A percentile compares a stretch with the other conserved stretches of the same genome.
Conservation (phyloP, 2,329 filamentous ascomycete genomes). For the Cladosporium sp. region DNA sequence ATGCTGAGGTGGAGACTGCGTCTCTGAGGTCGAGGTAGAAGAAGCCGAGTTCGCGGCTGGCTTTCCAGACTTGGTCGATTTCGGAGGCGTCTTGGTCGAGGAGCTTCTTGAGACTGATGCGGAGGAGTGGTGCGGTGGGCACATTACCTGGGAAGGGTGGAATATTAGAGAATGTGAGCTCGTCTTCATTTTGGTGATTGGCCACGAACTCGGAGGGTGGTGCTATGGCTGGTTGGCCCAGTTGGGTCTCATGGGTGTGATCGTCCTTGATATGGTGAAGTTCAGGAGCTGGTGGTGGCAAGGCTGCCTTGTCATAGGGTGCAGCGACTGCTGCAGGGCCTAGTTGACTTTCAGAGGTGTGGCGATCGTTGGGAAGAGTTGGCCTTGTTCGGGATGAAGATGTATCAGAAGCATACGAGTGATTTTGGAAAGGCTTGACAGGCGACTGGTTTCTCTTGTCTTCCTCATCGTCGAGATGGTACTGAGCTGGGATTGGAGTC, state of each 20-base stretch:
- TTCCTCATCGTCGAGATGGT: slow-evolving; percentile 11
- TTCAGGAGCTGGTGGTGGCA: slow-evolving; percentile 3
- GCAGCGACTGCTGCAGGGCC: slow-evolving; percentile 17
- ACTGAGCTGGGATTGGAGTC: slow-evolving; percentile 6
- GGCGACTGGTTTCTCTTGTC: neutral
- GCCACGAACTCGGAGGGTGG: slow-evolving; percentile 7
- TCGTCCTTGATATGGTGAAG: slow-evolving; percentile 8
- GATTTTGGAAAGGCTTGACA: slow-evolving; percentile 6
- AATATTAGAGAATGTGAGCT: slow-evolving; percentile 34
- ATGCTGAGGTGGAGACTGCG: neutral
- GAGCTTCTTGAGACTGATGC: slow-evolving; percentile 43
- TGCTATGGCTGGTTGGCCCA: slow-evolving; percentile 9
- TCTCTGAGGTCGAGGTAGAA: slow-evolving; percentile 57
- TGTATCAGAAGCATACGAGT: neutral
- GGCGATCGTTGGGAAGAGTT: neutral
- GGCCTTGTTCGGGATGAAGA: neutral
- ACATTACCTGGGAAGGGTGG: slow-evolving; percentile 44
- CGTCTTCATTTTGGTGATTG: neutral
- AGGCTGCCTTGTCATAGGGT: neutral
- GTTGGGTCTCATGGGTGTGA: slow-evolving; percentile 8
- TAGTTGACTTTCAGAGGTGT: slow-evolving; percentile 13
- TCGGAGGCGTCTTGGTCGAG: slow-evolving; percentile 38
- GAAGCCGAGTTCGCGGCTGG: slow-evolving; percentile 54
- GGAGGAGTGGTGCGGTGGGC: slow-evolving; percentile 44
- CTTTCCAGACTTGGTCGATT: slow-evolving; percentile 41